Percentiles rank a stretch among this genome's conserved stretches.
phyloP scores from a whole-genome alignment of 1,284 basidiomycete species.

The Sporisorium graminicola region DNA sequence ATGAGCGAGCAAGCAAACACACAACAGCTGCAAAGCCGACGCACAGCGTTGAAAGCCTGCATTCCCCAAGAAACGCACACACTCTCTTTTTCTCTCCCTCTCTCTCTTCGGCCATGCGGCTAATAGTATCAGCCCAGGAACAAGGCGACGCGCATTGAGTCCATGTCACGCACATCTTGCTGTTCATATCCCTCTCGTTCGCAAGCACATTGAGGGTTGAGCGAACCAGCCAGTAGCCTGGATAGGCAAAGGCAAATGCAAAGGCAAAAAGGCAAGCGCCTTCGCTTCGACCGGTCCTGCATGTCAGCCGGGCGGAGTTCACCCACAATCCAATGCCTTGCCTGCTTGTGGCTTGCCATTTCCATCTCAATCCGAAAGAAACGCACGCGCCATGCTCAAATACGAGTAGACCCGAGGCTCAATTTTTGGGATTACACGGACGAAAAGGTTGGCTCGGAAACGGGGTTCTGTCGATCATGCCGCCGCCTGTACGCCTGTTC shows the following conservation, averaged over 20 bases:
- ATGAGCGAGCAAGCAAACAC: background rate
- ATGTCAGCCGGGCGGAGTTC: constrained; percentile 20
- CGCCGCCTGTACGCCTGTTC: too few relatives aligned
- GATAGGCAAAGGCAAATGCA: background rate
- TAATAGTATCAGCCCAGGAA: constrained; percentile 9
- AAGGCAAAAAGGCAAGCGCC: background rate
- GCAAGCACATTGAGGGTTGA: background rate
- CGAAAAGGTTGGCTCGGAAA: background rate
- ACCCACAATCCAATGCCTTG: constrained; percentile 14
- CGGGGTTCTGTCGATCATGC: constrained; percentile 9
- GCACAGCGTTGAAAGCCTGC: constrained; percentile 29
- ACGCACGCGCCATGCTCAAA: constrained; percentile 20
- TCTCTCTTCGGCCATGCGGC: background rate
- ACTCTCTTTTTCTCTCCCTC: background rate
- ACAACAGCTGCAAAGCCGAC: constrained; percentile 14
- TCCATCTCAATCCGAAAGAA: background rate
- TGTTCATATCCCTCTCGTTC: background rate
- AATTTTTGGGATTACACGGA: background rate
- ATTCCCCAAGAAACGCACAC: constrained; percentile 14
- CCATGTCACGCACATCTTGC: too few relatives aligned
- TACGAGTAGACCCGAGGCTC: constrained; percentile 30
- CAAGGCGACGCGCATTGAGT: background rate
- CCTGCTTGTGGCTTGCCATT: constrained; percentile 5
- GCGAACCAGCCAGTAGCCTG: background rate
- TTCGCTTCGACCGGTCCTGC: constrained; percentile 1